Percentiles rank a stretch among this genome's conserved stretches.
Evolutionary conservation across 331 rosid genomes (phyloP).

Genomic region (Acacia concinna): DNA sequence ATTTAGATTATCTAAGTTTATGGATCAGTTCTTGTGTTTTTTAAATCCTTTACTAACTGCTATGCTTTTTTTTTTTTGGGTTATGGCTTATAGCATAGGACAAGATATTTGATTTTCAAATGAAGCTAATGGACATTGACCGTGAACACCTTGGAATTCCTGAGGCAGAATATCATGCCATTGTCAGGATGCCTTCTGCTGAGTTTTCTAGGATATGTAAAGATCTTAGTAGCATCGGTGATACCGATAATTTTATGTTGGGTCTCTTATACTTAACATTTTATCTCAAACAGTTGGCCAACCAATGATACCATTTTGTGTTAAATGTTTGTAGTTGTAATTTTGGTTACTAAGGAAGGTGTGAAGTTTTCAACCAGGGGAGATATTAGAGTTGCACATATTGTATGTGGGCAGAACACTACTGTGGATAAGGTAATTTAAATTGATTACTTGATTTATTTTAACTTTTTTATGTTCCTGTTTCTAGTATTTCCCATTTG

Average conservation of each 20-base stretch:
- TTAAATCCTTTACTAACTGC: not conserved
- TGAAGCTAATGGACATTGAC: conserved; percentile 96
- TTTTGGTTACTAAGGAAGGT: conserved; percentile 89
- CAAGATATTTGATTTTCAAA: conserved; percentile 90
- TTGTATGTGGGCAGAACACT: conserved; percentile 90
- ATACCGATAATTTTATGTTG: conserved; percentile 56
- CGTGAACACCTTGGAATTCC: conserved; percentile 98
- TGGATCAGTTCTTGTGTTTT: not conserved
- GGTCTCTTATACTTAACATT: not conserved
- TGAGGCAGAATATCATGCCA: conserved; percentile 90
- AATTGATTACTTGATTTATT: not conserved
- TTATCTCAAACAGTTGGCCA: not conserved
- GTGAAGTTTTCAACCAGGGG: conserved; percentile 94
- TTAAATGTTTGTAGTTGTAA: conserved; percentile 62
- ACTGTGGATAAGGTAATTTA: conserved; percentile 78
- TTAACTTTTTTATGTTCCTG: not conserved
- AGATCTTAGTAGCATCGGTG: conserved; percentile 90
- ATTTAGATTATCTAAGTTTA: not conserved
- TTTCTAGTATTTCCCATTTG: not conserved
- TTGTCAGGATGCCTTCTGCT: conserved; percentile 84
- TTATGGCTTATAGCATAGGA: conserved; percentile 59
- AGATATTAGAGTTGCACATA: conserved; percentile 88
- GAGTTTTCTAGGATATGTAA: conserved; percentile 92
- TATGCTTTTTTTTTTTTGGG: not conserved
- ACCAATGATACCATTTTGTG: not conserved